These are phyloP conservation scores for Petunia secreta DNA, from an alignment of 257 asterid genomes.

Conservation along the genomic window DNA sequence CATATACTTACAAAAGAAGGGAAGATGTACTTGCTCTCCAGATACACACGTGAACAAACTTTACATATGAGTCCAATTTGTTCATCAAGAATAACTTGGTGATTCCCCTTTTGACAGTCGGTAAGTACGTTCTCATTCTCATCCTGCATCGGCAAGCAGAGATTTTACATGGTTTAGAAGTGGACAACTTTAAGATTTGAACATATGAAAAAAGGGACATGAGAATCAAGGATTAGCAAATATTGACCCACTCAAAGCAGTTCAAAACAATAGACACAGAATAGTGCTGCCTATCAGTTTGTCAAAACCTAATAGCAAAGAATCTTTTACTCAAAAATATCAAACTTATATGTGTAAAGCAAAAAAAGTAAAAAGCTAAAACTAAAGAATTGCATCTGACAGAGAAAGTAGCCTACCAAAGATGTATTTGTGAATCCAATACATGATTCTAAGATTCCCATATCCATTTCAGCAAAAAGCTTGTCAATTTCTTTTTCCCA, in stretches of 20 bases:
- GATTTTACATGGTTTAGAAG: background rate
- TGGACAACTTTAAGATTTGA: background rate
- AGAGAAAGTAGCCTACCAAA: constrained; percentile 35
- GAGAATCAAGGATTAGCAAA: background rate
- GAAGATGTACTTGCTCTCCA: constrained; percentile 57
- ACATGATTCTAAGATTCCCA: constrained; percentile 40
- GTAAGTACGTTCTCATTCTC: background rate
- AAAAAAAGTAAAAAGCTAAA: background rate
- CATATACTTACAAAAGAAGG: constrained; percentile 60
- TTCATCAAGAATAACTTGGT: constrained; percentile 54
- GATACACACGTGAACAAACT: constrained; percentile 45
- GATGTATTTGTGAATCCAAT: constrained; percentile 31
- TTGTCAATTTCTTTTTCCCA: constrained; percentile 50
- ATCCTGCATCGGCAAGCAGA: background rate
- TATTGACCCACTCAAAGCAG: background rate
- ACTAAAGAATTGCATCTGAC: background rate
- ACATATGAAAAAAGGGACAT: background rate
- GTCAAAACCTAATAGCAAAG: background rate
- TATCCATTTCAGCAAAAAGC: constrained; percentile 51
- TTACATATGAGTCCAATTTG: constrained; percentile 62
- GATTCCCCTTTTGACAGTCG: constrained; percentile 51
- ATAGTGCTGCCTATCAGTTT: background rate
- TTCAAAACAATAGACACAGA: background rate
- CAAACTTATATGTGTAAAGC: background rate
- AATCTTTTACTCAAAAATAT: background rate